Evolutionary conservation across 345 rosid genomes (phyloP).

Genomic region (Citrus australasica): DNA sequence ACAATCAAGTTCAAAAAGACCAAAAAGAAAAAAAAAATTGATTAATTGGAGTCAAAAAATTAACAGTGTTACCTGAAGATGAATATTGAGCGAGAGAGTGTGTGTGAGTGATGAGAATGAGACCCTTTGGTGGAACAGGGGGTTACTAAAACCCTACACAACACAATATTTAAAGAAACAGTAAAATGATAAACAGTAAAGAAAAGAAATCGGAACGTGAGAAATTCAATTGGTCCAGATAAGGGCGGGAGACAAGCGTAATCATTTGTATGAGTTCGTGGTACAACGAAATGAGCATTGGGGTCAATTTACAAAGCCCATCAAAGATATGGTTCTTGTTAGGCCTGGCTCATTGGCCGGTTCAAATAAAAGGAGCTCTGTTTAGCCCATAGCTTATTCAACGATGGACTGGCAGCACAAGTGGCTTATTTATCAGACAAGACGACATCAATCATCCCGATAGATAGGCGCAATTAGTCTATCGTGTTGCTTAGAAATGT

Average conservation of each 20-base stretch:
- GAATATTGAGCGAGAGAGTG: background rate
- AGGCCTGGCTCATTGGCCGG: background rate
- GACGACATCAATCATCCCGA: background rate
- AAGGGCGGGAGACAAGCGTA: conserved; percentile 2
- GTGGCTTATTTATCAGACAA: no score
- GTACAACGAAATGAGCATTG: background rate
- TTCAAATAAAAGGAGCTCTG: no score
- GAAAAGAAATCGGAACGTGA: background rate
- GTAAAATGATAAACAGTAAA: no score
- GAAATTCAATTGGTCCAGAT: background rate
- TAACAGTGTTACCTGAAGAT: background rate
- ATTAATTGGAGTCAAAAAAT: background rate
- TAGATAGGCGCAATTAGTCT: no score
- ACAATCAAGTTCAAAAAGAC: background rate
- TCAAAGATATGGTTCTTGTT: background rate
- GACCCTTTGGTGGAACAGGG: background rate
- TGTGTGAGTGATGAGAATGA: background rate
- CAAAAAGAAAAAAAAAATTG: background rate
- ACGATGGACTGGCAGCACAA: no score
- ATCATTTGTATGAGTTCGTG: background rate
- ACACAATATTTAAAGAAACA: background rate
- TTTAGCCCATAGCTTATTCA: no score
- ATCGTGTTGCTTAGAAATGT: no score
- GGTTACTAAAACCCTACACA: conserved; percentile 4
- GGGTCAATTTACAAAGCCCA: background rate